Evolutionary conservation across 805 yeast species (phyloP), one percentile per base, ranked within the genome.

Genomic region (Ogataea trehalophila): DNA sequence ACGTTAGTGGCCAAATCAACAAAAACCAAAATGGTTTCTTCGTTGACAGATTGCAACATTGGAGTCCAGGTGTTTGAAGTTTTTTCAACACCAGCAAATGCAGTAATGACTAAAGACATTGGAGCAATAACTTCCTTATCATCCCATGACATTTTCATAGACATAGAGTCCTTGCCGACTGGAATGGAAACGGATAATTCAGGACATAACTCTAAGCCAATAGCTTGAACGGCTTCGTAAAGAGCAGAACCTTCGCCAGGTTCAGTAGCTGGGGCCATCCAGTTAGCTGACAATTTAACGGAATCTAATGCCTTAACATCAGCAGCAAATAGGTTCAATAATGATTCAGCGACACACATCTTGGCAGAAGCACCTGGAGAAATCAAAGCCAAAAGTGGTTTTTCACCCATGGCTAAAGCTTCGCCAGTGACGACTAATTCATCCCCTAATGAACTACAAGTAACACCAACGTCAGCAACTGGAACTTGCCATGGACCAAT

Each of bases 401-500:
- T 85, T 72, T 94, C 99, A 56, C 99, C 99, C 89, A 90, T 84
- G 2, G 98, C 91, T 71, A 94, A 71, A 8, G 98, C 96, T 72
- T 94, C 99, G 74, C 99, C 99, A n/a, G 95, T 84, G 4, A 70
- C 55, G 52, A 83, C 67, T 44, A 85, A 65, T 6, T 76, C 73
- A 44, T 81, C 85, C 62, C 97, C 97, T 44, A 89, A 75, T 1
- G 97, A 86, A 0, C 97, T 84, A 50, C 86, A 85, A 22, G 98
- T 91, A 45, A 94, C 97, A 71, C 96, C 98, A 46, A 91, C 97
- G 65, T 94, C 98, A 16, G 98, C 94, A 33, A 94, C 98, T 42
- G 99, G 99, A 9, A 87, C 94, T 75, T 94, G 99, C 98, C 98
- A 94, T 63, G 98, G 98, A 37, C 99, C 99, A 50, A 94, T 98